These are phyloP conservation scores for Cladorrhinum sp. DNA, from an alignment of 2,329 filamentous ascomycete genomes.

Conservation along the genomic window DNA sequence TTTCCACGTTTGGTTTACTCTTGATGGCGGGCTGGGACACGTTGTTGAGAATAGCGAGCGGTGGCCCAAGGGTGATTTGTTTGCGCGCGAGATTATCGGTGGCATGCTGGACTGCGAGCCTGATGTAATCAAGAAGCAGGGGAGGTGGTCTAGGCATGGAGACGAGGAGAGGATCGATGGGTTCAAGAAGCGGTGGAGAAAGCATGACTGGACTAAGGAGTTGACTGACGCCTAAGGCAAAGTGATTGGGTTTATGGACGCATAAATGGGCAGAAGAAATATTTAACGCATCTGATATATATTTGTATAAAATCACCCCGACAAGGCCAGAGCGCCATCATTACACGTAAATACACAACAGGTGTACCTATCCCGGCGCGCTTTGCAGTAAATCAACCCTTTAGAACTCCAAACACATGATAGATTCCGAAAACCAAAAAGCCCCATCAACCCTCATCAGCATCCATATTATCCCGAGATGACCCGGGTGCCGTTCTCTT, in stretches of 20 bases:
- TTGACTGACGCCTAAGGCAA: constrained; percentile 41
- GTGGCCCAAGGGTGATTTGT: constrained; percentile 90
- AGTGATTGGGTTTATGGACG: no score
- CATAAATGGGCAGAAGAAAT: no score
- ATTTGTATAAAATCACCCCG: no score
- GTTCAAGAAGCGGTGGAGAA: constrained; percentile 82
- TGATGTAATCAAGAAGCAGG: constrained; percentile 85
- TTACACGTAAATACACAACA: constrained; percentile 7
- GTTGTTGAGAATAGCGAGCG: constrained; percentile 79
- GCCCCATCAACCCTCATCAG: constrained; percentile 61
- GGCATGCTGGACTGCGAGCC: constrained; percentile 85
- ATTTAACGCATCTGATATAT: no score
- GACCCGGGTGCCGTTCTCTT: constrained; percentile 41
- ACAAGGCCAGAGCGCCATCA: not conserved
- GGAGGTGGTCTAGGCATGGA: constrained; percentile 67
- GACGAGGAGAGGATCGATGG: constrained; percentile 65
- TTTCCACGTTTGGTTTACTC: constrained; percentile 92
- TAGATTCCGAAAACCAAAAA: not conserved
- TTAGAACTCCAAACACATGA: not conserved
- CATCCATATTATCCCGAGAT: constrained; percentile 65
- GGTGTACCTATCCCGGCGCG: constrained; percentile 6
- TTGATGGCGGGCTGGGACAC: constrained; percentile 90
- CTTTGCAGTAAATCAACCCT: not conserved
- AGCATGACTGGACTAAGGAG: constrained; percentile 82
- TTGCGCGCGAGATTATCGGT: constrained; percentile 86